Conservation (phyloP, 2,329 filamentous ascomycete genomes). For the Raffaelea deltoideospora region DNA sequence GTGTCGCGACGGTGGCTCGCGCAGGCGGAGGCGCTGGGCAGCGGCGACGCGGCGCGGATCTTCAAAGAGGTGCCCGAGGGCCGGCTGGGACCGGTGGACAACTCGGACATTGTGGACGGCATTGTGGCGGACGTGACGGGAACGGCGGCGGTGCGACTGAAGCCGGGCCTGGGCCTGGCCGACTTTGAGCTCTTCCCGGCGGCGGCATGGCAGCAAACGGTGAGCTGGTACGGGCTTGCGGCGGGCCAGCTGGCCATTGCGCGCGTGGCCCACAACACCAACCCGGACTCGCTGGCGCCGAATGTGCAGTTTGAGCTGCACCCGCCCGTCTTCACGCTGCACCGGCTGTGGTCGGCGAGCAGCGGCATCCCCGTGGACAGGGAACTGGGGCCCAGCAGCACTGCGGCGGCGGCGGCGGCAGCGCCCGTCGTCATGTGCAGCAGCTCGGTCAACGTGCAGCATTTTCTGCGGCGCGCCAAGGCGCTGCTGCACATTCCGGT, state of each 20-base stretch:
- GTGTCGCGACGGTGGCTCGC: conserved; percentile 70
- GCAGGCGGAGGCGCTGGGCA: conserved; percentile 50
- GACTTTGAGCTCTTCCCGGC: conserved; percentile 65
- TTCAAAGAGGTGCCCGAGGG: conserved; percentile 46
- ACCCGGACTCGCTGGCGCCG: conserved; percentile 36
- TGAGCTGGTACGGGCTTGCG: conserved; percentile 68
- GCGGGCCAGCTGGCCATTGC: conserved; percentile 55
- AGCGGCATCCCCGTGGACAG: conserved; percentile 42
- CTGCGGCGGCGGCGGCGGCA: conserved; percentile 43
- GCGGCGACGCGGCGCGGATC: conserved; percentile 36
- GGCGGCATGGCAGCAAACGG: conserved; percentile 67
- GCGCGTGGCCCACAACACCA: conserved; percentile 65
- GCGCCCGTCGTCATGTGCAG: conserved; percentile 58
- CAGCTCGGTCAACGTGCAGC: conserved; percentile 50
- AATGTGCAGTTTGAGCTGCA: conserved; percentile 73
- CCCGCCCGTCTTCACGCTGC: conserved; percentile 71
- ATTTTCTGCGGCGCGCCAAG: conserved; percentile 68
- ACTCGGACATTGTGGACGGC: conserved; percentile 62
- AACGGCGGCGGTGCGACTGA: conserved; percentile 56
- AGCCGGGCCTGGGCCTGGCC: conserved; percentile 49
- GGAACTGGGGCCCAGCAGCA: too few species aligned
- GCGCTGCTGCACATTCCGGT: conserved; percentile 48
- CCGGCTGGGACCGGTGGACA: conserved; percentile 67
- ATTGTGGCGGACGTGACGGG: conserved; percentile 34
- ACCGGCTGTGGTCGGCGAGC: conserved; percentile 55